phyloP scores from a whole-genome alignment of 257 asterid genomes.

The Schizonepeta tenuifolia region DNA sequence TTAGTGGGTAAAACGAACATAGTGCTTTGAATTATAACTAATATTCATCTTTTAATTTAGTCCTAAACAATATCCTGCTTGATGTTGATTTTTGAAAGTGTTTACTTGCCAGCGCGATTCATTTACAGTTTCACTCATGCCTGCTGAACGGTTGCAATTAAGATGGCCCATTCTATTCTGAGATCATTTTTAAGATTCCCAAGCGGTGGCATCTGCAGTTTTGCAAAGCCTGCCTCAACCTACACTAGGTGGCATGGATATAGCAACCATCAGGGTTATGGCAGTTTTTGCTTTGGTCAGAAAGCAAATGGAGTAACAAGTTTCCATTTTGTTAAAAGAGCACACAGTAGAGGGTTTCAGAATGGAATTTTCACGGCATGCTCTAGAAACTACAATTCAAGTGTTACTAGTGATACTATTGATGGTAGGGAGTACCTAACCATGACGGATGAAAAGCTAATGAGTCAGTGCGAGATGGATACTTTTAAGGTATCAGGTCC shows the following conservation, averaged over 20 bases:
- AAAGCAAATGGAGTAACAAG: conserved; percentile 23
- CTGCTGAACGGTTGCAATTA: conserved; percentile 20
- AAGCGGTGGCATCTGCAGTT: conserved; percentile 29
- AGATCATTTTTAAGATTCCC: conserved; percentile 52
- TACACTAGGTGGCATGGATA: conserved; percentile 31
- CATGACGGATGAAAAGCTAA: conserved; percentile 80
- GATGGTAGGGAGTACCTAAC: conserved; percentile 62
- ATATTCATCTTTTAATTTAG: neutral
- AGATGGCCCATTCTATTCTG: conserved; percentile 52
- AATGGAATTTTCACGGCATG: conserved; percentile 31
- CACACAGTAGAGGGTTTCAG: conserved; percentile 20
- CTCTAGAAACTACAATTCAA: conserved; percentile 37
- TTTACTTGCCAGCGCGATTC: neutral
- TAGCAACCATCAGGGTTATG: conserved; percentile 25
- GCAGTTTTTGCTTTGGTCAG: conserved; percentile 23
- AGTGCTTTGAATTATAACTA: too few species aligned
- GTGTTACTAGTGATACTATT: conserved; percentile 27
- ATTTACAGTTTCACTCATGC: conserved; percentile 30
- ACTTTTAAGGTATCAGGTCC: conserved; percentile 92
- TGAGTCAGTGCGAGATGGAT: conserved; percentile 83
- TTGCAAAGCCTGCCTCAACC: conserved; percentile 32
- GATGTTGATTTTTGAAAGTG: conserved; percentile 4
- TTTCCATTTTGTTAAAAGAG: conserved; percentile 24
- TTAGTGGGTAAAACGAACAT: too few species aligned
- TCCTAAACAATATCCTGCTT: neutral